Conservation (phyloP, 495 filamentous ascomycete species). For the Penicillium lagena region DNA sequence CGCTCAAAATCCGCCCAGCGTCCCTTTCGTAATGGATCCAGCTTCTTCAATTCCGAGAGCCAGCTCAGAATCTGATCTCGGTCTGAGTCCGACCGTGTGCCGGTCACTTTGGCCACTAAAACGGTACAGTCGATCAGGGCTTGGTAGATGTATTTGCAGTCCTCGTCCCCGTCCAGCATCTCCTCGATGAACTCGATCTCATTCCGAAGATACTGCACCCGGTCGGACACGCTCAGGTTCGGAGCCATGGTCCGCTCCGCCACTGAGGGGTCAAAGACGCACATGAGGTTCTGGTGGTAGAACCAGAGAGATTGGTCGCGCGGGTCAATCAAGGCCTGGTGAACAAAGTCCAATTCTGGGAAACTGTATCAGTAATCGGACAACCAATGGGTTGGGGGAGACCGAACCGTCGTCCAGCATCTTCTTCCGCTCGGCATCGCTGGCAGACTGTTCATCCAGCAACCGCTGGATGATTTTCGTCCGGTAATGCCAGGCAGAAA, state of each 20-base stretch:
- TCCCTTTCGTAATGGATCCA: slow-evolving; percentile 66
- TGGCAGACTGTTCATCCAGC: slow-evolving; percentile 60
- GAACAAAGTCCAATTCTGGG: slow-evolving; percentile 66
- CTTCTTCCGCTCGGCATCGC: slow-evolving; percentile 50
- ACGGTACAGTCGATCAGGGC: slow-evolving; percentile 57
- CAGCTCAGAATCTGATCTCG: slow-evolving; percentile 45
- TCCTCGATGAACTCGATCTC: slow-evolving; percentile 67
- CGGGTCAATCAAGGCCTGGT: slow-evolving; percentile 75
- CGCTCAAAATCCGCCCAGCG: slow-evolving; percentile 61
- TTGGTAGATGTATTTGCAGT: slow-evolving; percentile 77
- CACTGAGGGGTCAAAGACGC: slow-evolving; percentile 47
- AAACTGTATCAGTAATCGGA: slow-evolving; percentile 1
- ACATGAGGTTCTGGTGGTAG: slow-evolving; percentile 83
- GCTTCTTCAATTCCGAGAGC: slow-evolving; percentile 53
- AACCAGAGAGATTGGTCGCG: slow-evolving; percentile 95
- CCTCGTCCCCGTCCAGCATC: slow-evolving; percentile 65
- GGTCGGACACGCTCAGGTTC: slow-evolving; percentile 53
- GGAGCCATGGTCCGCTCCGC: slow-evolving; percentile 52
- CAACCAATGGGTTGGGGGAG: neutral
- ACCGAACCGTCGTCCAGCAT: slow-evolving; percentile 68
- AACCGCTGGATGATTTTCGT: slow-evolving; percentile 74
- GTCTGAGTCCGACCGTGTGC: slow-evolving; percentile 29
- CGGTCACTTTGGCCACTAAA: slow-evolving; percentile 29
- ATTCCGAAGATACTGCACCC: slow-evolving; percentile 56
- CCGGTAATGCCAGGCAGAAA: slow-evolving; percentile 93